Percentiles rank a stretch among this genome's conserved stretches.
Conservation (phyloP, 257 asterid species). For the Fraxinus cuspidata region DNA sequence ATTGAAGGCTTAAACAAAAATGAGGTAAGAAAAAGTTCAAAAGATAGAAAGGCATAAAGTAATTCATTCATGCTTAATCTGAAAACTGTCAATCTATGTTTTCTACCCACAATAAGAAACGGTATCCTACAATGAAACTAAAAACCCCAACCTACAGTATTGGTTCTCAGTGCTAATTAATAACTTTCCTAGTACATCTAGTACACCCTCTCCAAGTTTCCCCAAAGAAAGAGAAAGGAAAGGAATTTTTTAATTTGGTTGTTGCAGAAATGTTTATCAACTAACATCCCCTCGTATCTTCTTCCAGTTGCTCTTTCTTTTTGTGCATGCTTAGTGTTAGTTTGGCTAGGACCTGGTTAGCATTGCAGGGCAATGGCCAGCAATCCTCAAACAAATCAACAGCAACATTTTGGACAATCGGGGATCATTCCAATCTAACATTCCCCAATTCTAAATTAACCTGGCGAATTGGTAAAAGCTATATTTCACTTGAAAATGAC, state of each 20-base stretch:
- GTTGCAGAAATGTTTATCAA: neutral
- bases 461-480: neutral
- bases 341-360: neutral
- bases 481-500: slow-evolving; percentile 12
- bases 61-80: neutral
- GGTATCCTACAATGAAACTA: neutral
- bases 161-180: neutral
- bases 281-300: neutral
- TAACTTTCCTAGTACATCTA: neutral
- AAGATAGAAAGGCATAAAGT: neutral
- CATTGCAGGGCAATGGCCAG: neutral
- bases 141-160: neutral
- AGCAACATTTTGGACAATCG: neutral
- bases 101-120: neutral
- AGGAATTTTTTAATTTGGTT: neutral
- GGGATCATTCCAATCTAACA: neutral
- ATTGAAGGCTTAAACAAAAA: neutral
- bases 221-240: neutral
- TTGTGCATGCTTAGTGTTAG: neutral
- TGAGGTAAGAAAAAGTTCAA: neutral
- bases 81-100: neutral
- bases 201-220: neutral
- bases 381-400: neutral
- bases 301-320: neutral
- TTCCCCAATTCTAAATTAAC: neutral